A percentile compares a stretch with the other conserved stretches of the same genome.
Conservation (phyloP, 192 early-diverging fungal genomes). For the Backusella morwellensis region DNA sequence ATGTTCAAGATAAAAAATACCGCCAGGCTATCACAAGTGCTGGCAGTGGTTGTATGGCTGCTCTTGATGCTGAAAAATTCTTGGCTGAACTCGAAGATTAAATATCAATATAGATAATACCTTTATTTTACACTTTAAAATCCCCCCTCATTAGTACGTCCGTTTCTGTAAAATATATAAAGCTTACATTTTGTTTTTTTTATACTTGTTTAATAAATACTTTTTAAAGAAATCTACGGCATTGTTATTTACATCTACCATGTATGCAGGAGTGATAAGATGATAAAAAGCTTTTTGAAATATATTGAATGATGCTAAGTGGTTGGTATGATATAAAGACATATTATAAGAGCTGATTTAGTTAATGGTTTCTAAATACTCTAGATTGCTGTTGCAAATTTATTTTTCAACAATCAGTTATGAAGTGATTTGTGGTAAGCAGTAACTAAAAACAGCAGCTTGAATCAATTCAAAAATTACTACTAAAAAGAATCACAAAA, state of each 20-base stretch:
- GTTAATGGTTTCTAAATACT: too few species aligned
- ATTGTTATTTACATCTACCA: too few species aligned
- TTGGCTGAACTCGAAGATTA: constrained; percentile 60
- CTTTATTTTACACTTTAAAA: not conserved
- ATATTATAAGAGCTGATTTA: too few species aligned
- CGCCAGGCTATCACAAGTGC: constrained; percentile 99
- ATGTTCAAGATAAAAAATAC: constrained; percentile 95
- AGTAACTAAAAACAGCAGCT: too few species aligned
- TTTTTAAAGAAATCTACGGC: not conserved
- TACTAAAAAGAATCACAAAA: not conserved
- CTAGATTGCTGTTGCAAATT: too few species aligned
- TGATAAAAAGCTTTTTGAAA: too few species aligned
- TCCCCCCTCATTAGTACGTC: not conserved
- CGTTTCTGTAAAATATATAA: not conserved
- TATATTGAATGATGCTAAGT: too few species aligned
- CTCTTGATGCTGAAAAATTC: constrained; percentile 94
- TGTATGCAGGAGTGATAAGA: too few species aligned
- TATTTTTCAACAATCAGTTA: too few species aligned
- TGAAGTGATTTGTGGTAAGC: too few species aligned
- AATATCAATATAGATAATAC: not conserved
- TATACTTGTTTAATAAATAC: not conserved
- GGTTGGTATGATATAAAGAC: too few species aligned
- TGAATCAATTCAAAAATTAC: too few species aligned
- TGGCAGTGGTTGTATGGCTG: constrained; percentile 96
- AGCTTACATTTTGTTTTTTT: not conserved